Evolutionary conservation across 306 rosid genomes (phyloP), one percentile per base, ranked within the genome.

Genomic region (Psophocarpus tetragonolobus): DNA sequence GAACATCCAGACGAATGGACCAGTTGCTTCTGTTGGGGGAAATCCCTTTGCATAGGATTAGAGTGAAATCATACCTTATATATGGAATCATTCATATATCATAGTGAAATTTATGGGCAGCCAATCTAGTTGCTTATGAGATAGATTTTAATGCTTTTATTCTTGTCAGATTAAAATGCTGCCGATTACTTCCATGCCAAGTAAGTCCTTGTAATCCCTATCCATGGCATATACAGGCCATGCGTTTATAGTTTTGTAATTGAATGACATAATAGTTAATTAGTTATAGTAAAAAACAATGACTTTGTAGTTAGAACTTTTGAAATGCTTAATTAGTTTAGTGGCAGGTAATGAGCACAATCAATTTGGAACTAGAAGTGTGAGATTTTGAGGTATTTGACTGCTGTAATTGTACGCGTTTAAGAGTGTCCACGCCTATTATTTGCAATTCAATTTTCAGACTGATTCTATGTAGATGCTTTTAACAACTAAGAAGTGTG

Each of bases 11-110:
- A 27, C 89, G 6, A 88, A 75, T 17, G 96, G 86, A 21, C 83
- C 87, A 5, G 90, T 88, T 51, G 87, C 92, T 42, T 83, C 95
- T 5, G 62, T 85, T 4, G 95, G 95, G 75, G 97, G 93, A 26
- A 92, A 92, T 80, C 97, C 96, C 39, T 88, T 92, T 60, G 91
- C 92, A 7, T 92, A 84, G 88, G 77, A 71, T 72, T 73, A 9
- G 42, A 35, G 4, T 58, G 80, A 36, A 27, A 65, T n/a, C n/a
- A n/a, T n/a, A n/a, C n/a, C n/a, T n/a, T n/a, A n/a, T n/a, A 26
- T 29, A 3, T 44, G 39, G 44, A 23, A 47, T n/a, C 23, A 39
- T 23, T 23, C 21, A 39, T 23, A n/a, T n/a, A n/a, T 42, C 51
- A 13, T 14, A 2, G 29, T 42, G 73, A 54, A 70, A 23, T 32